Evolutionary conservation across 352 stramenopile genomes (phyloP), one percentile per base, ranked within the genome.

Genomic region (Globisporangium orthogonon): DNA sequence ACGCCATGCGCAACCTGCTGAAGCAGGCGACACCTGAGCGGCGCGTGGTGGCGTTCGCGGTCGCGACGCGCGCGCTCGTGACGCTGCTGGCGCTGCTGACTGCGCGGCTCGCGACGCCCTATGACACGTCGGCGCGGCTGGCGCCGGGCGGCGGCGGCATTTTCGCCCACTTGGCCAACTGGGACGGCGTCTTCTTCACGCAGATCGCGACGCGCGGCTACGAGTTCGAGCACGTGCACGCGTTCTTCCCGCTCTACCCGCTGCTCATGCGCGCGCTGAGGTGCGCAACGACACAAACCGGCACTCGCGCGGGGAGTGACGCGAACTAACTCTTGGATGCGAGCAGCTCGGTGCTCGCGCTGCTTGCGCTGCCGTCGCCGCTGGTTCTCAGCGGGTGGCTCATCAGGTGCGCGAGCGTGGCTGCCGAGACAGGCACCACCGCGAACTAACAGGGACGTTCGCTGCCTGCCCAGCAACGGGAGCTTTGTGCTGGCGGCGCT

Each of bases 181-280:
- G 87, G 87, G 87, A 95, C 66, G 87, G 80, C 53, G 86, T 91
- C 52, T 95, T 86, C 66, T 95, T 80, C 56, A 58, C 72, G 14
- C 69, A 77, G 63, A 94, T 96, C 48, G 87, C 84, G 4, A 54
- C 56, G 15, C 39, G 66, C 31, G 87, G 87, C 54, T 96, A 96
- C 77, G 70, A 76, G 52, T 94, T 89, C 51, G 87, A 96, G 68
- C 80, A 95, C 51, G 70, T 83, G 31, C 80, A 92, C 66, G 82
- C 84, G 45, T 94, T 94, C 68, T 94, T 91, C 63, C 84, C 84
- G 39, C 61, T 94, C 33, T 92, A 88, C 46, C 70, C 86, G 41
- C 54, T 90, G 47, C 61, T 91, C 40, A 58, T 67, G 41, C 79
- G 78, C 45, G 66, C 54, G 40, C 11, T 75, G 13, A 68, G 66